Percentiles rank a stretch among this genome's conserved stretches.
phyloP scores from a whole-genome alignment of 345 rosid species.

The Linum lewisii region DNA sequence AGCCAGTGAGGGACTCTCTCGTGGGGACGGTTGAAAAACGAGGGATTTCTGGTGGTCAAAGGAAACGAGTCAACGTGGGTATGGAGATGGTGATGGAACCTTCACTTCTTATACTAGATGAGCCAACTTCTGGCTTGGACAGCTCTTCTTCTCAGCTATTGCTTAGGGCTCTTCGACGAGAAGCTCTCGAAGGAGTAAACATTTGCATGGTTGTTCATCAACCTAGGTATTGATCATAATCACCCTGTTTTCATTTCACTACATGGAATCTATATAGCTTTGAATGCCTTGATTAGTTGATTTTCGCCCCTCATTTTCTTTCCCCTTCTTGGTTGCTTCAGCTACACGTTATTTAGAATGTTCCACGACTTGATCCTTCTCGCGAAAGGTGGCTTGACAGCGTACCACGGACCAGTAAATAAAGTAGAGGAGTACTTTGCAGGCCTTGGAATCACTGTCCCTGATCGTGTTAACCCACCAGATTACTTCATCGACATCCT shows the following conservation, averaged over 20 bases:
- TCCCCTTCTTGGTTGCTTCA: conserved; percentile 23
- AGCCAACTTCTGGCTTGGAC: conserved; percentile 97
- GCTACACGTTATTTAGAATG: conserved; percentile 84
- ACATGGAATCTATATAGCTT: neutral
- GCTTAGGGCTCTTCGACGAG: conserved; percentile 91
- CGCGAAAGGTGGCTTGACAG: conserved; percentile 89
- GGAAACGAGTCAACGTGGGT: conserved; percentile 96
- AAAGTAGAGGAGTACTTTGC: conserved; percentile 87
- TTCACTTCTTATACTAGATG: conserved; percentile 92
- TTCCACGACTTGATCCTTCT: conserved; percentile 93
- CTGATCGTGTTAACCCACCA: conserved; percentile 94
- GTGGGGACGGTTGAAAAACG: conserved; percentile 96
- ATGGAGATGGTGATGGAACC: conserved; percentile 99
- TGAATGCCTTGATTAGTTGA: neutral
- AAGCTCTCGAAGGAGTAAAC: conserved; percentile 98
- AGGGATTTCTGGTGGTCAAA: conserved; percentile 98
- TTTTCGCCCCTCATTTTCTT: neutral
- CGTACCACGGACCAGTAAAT: conserved; percentile 90
- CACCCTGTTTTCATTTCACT: too few relatives aligned
- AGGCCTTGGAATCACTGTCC: conserved; percentile 68
- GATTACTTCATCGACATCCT: conserved; percentile 92
- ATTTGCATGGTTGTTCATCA: conserved; percentile 95
- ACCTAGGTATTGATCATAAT: conserved; percentile 89
- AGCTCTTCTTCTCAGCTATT: conserved; percentile 94
- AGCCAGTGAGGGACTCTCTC: conserved; percentile 69